These are phyloP conservation scores for Thecamonas trahens DNA, from an alignment of 78 protist genomes.

Conservation along the genomic window DNA sequence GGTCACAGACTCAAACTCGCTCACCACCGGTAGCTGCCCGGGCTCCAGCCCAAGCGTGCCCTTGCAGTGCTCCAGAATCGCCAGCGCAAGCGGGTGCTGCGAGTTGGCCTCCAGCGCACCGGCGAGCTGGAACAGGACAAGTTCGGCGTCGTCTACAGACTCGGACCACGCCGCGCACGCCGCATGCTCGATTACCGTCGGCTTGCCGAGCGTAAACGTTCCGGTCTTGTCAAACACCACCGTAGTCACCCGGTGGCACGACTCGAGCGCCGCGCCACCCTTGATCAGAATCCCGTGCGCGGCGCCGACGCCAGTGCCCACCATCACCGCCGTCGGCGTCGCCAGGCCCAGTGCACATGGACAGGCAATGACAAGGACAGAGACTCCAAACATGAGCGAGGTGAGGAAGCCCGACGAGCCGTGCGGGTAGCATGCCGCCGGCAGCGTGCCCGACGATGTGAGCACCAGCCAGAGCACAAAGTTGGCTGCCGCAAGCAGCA, in stretches of 20 bases:
- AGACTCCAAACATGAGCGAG: slow-evolving; percentile 35
- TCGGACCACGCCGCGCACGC: too few species aligned
- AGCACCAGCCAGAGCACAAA: slow-evolving; percentile 62
- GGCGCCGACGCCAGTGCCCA: slow-evolving; percentile 77
- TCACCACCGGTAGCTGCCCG: too few species aligned
- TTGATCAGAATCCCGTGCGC: slow-evolving; percentile 68
- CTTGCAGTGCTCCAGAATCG: too few species aligned
- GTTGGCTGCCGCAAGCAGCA: slow-evolving; percentile 57
- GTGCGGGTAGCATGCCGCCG: neutral
- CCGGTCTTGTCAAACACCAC: slow-evolving; percentile 84
- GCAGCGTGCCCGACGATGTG: neutral
- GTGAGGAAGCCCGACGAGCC: neutral
- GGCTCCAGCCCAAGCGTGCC: too few species aligned
- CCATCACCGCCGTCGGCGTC: slow-evolving; percentile 83
- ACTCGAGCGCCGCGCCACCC: slow-evolving; percentile 69
- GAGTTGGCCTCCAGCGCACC: too few species aligned
- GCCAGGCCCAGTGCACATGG: slow-evolving; percentile 86
- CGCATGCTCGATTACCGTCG: too few species aligned
- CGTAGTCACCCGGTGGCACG: slow-evolving; percentile 5
- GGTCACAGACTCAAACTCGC: too few species aligned
- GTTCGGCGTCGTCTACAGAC: too few species aligned
- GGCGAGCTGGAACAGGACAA: too few species aligned
- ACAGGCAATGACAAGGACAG: slow-evolving; percentile 71
- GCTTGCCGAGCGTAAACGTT: slow-evolving; percentile 66
- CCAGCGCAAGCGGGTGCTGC: too few species aligned